Evolutionary conservation across 139 green algal genomes (phyloP), one percentile per base, ranked within the genome.

Genomic region (Micractinium conductrix): DNA sequence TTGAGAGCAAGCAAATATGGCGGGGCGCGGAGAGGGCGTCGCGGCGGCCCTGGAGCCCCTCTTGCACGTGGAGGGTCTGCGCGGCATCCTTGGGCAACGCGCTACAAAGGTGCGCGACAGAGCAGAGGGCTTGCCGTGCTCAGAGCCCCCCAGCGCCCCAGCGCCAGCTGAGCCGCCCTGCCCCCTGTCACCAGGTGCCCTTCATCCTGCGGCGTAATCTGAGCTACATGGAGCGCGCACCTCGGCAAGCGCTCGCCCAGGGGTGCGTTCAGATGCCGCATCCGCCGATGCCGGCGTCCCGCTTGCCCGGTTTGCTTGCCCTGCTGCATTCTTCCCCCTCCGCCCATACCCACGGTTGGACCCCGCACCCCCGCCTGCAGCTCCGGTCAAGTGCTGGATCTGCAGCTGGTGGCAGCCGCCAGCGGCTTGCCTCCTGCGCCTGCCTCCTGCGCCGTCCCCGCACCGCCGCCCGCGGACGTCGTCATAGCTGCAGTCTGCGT

Each of bases 181-280:
- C 16, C 28, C 62, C 37, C 19, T 70, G 30, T 35, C 24, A 60
- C 38, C 72, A 86, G 81, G 69, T 58, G 7, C 72, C 72, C 3
- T 33, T 63, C 40, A 67, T 86, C 43, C n/a, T 86, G 43, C n/a
- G 72, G 4, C 72, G 81, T 7, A 86, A 81, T 24, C 81, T 86
- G 10, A 76, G 40, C 53, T 86, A 86, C 44, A 42, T 74, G 16
- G 44, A 83, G 5, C 73, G 24, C 26, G 10, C 40, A 50, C 50
- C n/a, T n/a, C 30, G 48, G 4, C n/a, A 17, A n/a, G 16, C 74
- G 45, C 74, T 67, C 26, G n/a, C 26, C 16, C 45, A 43, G 16
- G 45, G 74, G 74, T 80, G 48, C n/a, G 74, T 33, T 44, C 53
- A 62, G 8, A 24, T 4, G 19, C 10, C 8, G 53, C 53, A 30